phyloP scores from a whole-genome alignment of 2,329 filamentous ascomycete species.

The Trichoderma sp. region DNA sequence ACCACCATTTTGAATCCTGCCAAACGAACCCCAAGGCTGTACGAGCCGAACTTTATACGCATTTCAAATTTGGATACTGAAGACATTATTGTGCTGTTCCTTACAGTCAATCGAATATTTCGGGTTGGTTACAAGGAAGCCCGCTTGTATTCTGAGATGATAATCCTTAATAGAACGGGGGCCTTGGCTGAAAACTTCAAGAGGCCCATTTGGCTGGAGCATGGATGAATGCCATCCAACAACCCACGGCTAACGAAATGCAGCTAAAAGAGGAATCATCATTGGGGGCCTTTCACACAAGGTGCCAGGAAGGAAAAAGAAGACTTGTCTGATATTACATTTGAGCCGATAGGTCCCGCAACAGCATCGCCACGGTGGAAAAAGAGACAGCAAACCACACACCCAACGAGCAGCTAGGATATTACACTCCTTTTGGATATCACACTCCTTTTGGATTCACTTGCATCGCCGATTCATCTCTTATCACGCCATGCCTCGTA shows the following conservation, averaged over 20 bases:
- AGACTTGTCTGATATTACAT: neutral
- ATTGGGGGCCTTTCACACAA: neutral
- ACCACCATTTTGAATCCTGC: neutral
- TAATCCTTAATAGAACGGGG: neutral
- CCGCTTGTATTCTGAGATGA: neutral
- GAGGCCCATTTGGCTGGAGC: neutral
- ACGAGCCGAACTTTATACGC: neutral
- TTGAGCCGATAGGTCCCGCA: constrained; percentile 7
- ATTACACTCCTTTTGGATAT: neutral
- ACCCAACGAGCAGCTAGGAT: neutral
- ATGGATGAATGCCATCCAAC: constrained; percentile 4
- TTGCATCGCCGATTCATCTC: neutral
- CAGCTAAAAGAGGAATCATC: neutral
- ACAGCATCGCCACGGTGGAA: neutral
- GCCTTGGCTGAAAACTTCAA: neutral
- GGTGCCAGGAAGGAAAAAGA: neutral
- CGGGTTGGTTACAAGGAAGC: neutral
- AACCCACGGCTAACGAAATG: neutral
- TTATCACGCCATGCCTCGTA: neutral
- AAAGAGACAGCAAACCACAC: neutral
- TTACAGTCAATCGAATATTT: neutral
- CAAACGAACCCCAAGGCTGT: neutral
- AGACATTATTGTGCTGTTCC: neutral
- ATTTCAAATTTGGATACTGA: neutral
- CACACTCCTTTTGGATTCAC: neutral